Conservation (phyloP, 805 yeast species). For the Tanozyma kutaoensis region DNA sequence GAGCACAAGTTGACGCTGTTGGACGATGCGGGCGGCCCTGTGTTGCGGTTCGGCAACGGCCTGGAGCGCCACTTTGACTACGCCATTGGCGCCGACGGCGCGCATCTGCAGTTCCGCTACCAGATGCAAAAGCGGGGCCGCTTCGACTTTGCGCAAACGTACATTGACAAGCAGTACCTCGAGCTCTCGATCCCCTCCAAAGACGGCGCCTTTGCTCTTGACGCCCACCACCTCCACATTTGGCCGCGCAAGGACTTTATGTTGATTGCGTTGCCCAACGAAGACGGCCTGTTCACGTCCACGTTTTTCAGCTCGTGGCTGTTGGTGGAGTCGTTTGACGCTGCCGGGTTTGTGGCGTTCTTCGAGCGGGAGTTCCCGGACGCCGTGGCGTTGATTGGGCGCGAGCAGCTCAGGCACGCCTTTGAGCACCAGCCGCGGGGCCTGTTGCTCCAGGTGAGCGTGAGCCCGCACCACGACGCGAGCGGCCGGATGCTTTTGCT, state of each 20-base stretch:
- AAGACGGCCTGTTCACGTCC: conserved; percentile 77
- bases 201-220: conserved; percentile 28
- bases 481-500: conserved; percentile 51
- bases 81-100: conserved; percentile 78
- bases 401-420: conserved; percentile 33
- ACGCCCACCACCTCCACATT: conserved; percentile 73
- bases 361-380: conserved; percentile 58
- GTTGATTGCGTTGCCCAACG: conserved; percentile 83
- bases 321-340: conserved; percentile 39
- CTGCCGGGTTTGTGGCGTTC: conserved; percentile 35
- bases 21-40: conserved; percentile 7
- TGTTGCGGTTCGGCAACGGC: conserved; percentile 11
- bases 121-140: conserved; percentile 54
- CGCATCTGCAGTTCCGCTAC: conserved; percentile 59
- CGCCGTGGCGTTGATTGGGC: conserved; percentile 58
- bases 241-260: conserved; percentile 85
- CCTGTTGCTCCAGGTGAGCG: conserved; percentile 59
- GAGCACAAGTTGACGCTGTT: conserved; percentile 40
- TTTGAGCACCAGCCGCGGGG: conserved; percentile 58
- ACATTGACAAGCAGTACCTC: conserved; percentile 71
- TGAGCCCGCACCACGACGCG: conserved; percentile 40
- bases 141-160: conserved; percentile 63
- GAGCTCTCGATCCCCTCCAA: conserved; percentile 64
- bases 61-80: conserved; percentile 30
- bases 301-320: conserved; percentile 80